Percentiles rank a stretch among this genome's conserved stretches.
Evolutionary conservation across 1,284 basidiomycete species (phyloP).

Genomic region (Athelia psychrophila): DNA sequence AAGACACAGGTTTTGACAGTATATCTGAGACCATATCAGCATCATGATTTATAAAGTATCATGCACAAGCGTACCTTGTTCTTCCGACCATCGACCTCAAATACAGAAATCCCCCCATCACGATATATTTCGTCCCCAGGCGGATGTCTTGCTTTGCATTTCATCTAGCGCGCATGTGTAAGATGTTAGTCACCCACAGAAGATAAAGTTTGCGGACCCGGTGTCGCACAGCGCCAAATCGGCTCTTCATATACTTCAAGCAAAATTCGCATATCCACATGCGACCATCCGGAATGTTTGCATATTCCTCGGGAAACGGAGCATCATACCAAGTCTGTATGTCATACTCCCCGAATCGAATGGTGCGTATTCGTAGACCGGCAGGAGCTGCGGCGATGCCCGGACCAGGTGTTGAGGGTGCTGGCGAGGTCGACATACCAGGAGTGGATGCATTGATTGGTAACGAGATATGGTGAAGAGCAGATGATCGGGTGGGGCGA

Average conservation of each 20-base stretch:
- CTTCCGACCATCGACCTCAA: constrained; percentile 97
- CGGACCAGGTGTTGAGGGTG: constrained; percentile 10
- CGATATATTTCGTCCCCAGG: constrained; percentile 99
- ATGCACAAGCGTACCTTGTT: constrained; percentile 69
- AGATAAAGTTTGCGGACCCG: constrained; percentile 51
- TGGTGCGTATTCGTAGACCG: constrained; percentile 74
- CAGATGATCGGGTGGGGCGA: constrained; percentile 61
- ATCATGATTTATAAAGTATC: constrained; percentile 3
- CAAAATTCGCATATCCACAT: constrained; percentile 99
- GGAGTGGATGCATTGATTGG: constrained; percentile 16
- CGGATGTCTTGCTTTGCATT: constrained; percentile 94
- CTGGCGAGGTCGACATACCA: constrained; percentile 28
- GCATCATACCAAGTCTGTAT: constrained; percentile 99
- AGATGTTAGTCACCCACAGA: neutral
- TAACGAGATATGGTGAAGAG: constrained; percentile 31
- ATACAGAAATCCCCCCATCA: constrained; percentile 86
- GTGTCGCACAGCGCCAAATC: constrained; percentile 87
- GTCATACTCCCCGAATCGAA: constrained; percentile 93
- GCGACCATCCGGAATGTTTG: constrained; percentile 87
- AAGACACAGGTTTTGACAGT: constrained; percentile 99
- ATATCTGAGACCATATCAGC: constrained; percentile 59
- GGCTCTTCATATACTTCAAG: constrained; percentile 97
- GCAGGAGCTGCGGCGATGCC: constrained; percentile 32
- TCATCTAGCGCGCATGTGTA: constrained; percentile 55
- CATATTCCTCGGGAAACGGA: constrained; percentile 98